A percentile compares a stretch with the other conserved stretches of the same genome.
Evolutionary conservation across 2,329 filamentous ascomycete species (phyloP).

Genomic region (Clonostachys rhizophaga): DNA sequence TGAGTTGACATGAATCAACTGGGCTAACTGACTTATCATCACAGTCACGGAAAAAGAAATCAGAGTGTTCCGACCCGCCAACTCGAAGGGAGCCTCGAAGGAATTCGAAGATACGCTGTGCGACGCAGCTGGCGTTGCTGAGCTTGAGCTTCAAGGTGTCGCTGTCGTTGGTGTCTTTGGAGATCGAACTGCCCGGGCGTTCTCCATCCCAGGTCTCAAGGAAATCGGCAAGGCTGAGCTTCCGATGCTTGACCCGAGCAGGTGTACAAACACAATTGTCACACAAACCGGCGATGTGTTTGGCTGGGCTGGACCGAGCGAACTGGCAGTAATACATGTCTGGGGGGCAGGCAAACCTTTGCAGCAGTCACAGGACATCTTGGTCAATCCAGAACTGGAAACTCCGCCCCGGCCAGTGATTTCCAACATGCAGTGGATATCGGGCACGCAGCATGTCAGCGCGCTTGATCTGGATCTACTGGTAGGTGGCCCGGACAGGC

Average conservation of each 20-base stretch:
- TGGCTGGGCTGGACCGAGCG: conserved; percentile 84
- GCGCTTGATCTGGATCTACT: conserved; percentile 84
- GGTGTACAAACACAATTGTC: conserved; percentile 66
- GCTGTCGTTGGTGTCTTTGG: conserved; percentile 82
- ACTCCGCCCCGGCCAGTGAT: conserved; percentile 86
- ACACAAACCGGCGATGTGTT: conserved; percentile 77
- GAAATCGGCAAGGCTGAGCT: conserved; percentile 71
- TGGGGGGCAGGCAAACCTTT: conserved; percentile 72
- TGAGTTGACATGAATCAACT: not conserved
- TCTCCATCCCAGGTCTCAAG: conserved; percentile 80
- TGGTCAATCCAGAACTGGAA: conserved; percentile 72
- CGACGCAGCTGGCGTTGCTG: conserved; percentile 72
- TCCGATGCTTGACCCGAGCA: conserved; percentile 66
- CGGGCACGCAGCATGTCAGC: conserved; percentile 87
- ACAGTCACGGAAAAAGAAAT: conserved; percentile 65
- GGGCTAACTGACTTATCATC: conserved; percentile 15
- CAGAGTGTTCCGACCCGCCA: conserved; percentile 83
- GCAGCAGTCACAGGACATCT: conserved; percentile 60
- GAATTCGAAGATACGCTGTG: conserved; percentile 81
- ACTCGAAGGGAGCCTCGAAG: conserved; percentile 86
- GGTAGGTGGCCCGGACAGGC: conserved; percentile 83
- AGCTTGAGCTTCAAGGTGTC: conserved; percentile 69
- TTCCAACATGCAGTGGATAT: conserved; percentile 93
- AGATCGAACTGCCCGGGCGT: conserved; percentile 75
- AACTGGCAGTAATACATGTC: conserved; percentile 76